Conservation (phyloP, 2,329 filamentous ascomycete genomes). For the Diaporthe eres region DNA sequence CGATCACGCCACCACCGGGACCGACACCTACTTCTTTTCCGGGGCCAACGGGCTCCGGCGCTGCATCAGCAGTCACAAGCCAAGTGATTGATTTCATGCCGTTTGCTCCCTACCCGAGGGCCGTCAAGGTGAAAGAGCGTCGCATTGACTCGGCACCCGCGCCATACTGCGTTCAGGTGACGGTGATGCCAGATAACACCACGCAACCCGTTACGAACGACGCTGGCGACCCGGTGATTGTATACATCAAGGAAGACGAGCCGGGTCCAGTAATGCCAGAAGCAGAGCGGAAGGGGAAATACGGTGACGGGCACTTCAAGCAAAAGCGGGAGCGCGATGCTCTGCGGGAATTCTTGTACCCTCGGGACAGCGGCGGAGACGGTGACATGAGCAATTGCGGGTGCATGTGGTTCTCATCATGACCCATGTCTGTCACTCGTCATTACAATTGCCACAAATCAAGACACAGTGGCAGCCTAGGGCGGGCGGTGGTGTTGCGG, state of each 20-base stretch:
- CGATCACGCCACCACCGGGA: constrained; percentile 40
- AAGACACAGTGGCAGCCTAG: neutral
- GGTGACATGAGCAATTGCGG: constrained; percentile 65
- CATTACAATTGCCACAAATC: neutral
- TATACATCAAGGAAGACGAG: constrained; percentile 61
- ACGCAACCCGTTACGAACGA: constrained; percentile 54
- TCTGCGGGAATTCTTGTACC: constrained; percentile 31
- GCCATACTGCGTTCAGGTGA: constrained; percentile 64
- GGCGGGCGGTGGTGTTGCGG: neutral
- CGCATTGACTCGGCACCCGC: constrained; percentile 55
- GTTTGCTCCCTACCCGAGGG: constrained; percentile 61
- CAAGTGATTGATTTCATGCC: constrained; percentile 38
- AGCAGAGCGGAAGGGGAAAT: constrained; percentile 16
- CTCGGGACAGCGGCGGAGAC: constrained; percentile 43
- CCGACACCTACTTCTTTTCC: constrained; percentile 40
- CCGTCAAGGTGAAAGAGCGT: constrained; percentile 69
- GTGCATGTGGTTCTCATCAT: constrained; percentile 68
- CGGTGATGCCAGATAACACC: constrained; percentile 57
- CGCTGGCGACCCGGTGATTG: constrained; percentile 8
- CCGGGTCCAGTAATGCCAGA: constrained; percentile 39
- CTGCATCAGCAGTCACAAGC: constrained; percentile 21
- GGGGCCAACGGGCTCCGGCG: constrained; percentile 22
- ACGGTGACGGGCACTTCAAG: neutral
- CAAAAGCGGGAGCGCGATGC: constrained; percentile 33
- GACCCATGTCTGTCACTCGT: constrained; percentile 41